These are phyloP conservation scores for Phellinidium pouzarii DNA, from an alignment of 1,284 basidiomycete species.

Conservation along the genomic window DNA sequence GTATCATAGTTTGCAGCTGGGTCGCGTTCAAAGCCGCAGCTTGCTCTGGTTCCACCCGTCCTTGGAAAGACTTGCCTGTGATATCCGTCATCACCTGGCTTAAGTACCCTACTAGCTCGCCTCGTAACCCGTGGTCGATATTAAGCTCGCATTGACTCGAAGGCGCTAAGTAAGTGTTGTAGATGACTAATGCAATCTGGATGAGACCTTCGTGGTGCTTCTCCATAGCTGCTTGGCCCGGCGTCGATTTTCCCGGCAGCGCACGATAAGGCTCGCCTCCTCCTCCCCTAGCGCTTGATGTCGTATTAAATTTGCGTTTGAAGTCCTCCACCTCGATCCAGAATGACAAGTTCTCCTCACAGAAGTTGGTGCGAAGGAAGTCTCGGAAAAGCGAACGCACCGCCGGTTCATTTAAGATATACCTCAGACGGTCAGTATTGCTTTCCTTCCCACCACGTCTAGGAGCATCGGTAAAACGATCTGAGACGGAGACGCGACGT, in stretches of 20 bases:
- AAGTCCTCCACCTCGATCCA: conserved; percentile 98
- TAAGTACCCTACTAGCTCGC: conserved; percentile 90
- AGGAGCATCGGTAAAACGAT: conserved; percentile 53
- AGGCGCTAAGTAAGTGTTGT: conserved; percentile 92
- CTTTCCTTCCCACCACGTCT: conserved; percentile 63
- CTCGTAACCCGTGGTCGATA: conserved; percentile 94
- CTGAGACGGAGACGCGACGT: conserved; percentile 71
- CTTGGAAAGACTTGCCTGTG: conserved; percentile 72
- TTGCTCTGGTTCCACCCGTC: conserved; percentile 74
- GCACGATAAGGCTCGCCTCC: conserved; percentile 14
- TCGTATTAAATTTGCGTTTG: conserved; percentile 92
- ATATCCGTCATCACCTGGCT: conserved; percentile 75
- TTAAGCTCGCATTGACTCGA: conserved; percentile 95
- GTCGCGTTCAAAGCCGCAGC: conserved; percentile 80
- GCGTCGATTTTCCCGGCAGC: conserved; percentile 43
- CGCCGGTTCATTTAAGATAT: conserved; percentile 91
- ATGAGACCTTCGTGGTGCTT: conserved; percentile 94
- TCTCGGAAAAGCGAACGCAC: conserved; percentile 90
- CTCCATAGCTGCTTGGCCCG: conserved; percentile 89
- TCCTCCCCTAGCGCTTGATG: conserved; percentile 85
- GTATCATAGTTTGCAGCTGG: conserved; percentile 90
- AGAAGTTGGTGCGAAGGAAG: conserved; percentile 90
- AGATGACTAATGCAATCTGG: conserved; percentile 90
- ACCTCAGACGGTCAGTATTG: conserved; percentile 85
- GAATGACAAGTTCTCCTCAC: conserved; percentile 96